Conservation (phyloP, 345 rosid genomes). For the Melaleuca alternifolia region DNA sequence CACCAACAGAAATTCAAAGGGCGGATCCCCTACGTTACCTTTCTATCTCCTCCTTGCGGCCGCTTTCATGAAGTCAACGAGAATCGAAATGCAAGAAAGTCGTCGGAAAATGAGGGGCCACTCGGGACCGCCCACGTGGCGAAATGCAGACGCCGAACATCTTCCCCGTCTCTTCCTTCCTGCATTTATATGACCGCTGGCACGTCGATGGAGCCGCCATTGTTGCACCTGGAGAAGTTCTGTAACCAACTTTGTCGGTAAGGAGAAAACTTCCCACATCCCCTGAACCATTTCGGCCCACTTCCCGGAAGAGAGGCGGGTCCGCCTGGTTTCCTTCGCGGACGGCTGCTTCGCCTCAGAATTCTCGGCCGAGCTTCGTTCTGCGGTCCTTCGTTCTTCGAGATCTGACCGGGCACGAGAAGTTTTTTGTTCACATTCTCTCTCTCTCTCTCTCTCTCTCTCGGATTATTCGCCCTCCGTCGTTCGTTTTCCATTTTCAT, state of each 20-base stretch:
- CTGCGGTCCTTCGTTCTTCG: neutral
- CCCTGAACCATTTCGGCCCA: neutral
- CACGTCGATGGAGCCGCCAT: neutral
- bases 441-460: neutral
- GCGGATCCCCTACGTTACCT: neutral
- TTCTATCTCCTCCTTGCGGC: neutral
- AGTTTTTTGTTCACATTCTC: neutral
- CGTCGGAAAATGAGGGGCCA: neutral
- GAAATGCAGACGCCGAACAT: neutral
- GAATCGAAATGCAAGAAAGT: neutral
- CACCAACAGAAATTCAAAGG: neutral
- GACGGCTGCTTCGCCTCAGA: neutral
- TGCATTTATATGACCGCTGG: neutral
- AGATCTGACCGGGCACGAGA: neutral
- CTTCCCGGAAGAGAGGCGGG: neutral
- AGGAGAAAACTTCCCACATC: neutral
- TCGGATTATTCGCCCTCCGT: neutral
- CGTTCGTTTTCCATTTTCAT: neutral
- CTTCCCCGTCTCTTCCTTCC: neutral
- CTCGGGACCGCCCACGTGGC: neutral
- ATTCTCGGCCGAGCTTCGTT: neutral
- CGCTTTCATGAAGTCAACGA: neutral
- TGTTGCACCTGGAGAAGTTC: neutral
- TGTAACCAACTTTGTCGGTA: neutral
- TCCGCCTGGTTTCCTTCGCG: neutral